Percentiles rank a stretch among this genome's conserved stretches.
Evolutionary conservation across 352 stramenopile species (phyloP).

Genomic region (Globisporangium camurandrum): DNA sequence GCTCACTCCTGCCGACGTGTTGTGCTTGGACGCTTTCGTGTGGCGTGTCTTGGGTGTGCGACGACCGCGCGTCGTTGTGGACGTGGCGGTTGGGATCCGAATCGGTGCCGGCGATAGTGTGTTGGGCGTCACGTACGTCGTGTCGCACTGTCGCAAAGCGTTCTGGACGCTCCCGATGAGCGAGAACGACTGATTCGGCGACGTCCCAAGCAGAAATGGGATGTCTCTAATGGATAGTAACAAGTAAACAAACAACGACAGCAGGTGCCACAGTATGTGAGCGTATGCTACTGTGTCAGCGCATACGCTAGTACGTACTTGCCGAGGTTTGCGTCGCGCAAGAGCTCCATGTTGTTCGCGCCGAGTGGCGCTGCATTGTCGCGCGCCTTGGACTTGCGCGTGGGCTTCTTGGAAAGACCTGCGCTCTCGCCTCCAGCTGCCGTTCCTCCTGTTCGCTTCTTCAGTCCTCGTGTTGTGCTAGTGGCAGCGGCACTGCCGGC

Average conservation of each 20-base stretch:
- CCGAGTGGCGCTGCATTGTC: neutral
- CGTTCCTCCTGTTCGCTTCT: conserved; percentile 1
- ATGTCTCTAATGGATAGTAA: conserved; percentile 28
- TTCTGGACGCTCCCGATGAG: conserved; percentile 69
- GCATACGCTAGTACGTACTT: conserved; percentile 28
- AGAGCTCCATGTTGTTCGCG: conserved; percentile 48
- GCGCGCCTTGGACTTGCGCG: neutral
- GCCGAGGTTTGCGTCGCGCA: conserved; percentile 58
- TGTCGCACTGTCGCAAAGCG: conserved; percentile 59
- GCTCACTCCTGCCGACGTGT: conserved; percentile 1
- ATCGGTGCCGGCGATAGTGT: conserved; percentile 8
- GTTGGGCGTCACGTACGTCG: conserved; percentile 34
- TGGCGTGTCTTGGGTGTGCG: neutral
- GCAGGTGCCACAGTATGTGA: neutral
- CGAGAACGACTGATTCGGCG: conserved; percentile 52
- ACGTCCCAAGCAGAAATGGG: conserved; percentile 58
- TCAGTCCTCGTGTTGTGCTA: neutral
- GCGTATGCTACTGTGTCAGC: neutral
- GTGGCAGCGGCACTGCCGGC: neutral
- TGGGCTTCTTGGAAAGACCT: neutral
- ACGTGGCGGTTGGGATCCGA: conserved; percentile 1
- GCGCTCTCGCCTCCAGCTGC: conserved; percentile 7
- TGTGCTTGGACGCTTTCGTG: neutral
- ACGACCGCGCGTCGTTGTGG: too few species aligned
- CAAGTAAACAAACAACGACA: neutral